Evolutionary conservation across 192 early-diverging fungal genomes (phyloP), one percentile per base, ranked within the genome.

Genomic region (Coemansia biformis): DNA sequence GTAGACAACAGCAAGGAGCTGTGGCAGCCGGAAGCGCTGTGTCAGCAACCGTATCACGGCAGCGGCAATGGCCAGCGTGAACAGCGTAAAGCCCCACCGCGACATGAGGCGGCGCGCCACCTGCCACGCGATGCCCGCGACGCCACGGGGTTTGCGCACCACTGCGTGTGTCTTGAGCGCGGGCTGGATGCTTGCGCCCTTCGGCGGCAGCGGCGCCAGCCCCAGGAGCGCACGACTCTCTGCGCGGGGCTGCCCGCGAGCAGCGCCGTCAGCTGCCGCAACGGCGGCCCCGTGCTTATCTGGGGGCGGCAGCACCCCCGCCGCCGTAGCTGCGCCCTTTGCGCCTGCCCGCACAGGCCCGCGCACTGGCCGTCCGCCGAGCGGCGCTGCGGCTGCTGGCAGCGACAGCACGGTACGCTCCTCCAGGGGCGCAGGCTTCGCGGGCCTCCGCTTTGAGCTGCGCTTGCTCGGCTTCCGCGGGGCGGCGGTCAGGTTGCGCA

Each of bases 91-190:
- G 3, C 70, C 70, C 70, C 70, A 74, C 19, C 55, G 58, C 29
- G 63, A 66, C 50, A 74, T 39, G n/a, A 74, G 43, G 28, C 54
- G 70, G 19, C 64, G 58, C 26, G 66, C 63, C 10, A 74, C 61
- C 15, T 55, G 56, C 48, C 61, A 63, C 5, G 57, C 57, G 12
- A 64, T 33, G 18, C 43, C 36, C 8, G 46, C 38, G n/a, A 37
- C 42, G 61, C 48, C 56, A 17, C 61, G 61, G 7, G 68, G 61
- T 18, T 48, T 41, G 15, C 41, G 68, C 19, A 31, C 43, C 12
- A 63, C 36, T 5, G 60, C 43, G 12, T 51, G 47, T 7, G 55
- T 13, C 28, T 45, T 62, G 19, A 38, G 18, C 11, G 41, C 38
- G 5, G 14, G 28, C 30, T 38, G 48, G 24, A 2, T 6, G 24